Evolutionary conservation across 768 basidiomycete genomes (phyloP).

Genomic region (Suillus occidentalis): DNA sequence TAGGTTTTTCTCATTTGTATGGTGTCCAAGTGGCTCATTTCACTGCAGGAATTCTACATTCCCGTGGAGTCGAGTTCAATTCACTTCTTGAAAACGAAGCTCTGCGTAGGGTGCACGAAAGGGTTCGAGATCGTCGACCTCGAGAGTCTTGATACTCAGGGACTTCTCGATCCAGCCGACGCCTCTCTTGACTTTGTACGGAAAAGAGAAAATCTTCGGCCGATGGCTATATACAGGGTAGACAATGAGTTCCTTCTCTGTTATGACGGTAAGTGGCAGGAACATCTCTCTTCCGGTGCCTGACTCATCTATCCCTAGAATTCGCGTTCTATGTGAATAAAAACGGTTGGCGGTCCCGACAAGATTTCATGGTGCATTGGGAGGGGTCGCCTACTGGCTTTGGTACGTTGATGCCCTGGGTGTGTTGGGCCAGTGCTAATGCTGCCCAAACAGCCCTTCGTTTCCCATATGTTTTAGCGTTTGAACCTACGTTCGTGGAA

Average conservation of each 20-base stretch:
- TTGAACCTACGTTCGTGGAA: slow-evolving; percentile 96
- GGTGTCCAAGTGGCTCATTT: slow-evolving; percentile 4
- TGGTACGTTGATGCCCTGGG: slow-evolving; percentile 54
- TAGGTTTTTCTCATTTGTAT: slow-evolving; percentile 30
- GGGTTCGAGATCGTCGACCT: slow-evolving; percentile 99
- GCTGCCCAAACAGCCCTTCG: slow-evolving; percentile 66
- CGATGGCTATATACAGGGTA: slow-evolving; percentile 96
- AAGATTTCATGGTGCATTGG: slow-evolving; percentile 95
- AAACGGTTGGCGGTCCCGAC: slow-evolving; percentile 87
- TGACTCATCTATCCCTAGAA: slow-evolving; percentile 51
- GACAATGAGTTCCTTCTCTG: slow-evolving; percentile 96
- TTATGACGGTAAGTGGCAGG: slow-evolving; percentile 78
- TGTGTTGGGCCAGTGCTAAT: slow-evolving; percentile 7
- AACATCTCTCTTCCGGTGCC: background rate
- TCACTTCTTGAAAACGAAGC: slow-evolving; percentile 94
- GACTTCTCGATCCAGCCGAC: slow-evolving; percentile 90
- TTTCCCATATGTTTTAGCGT: slow-evolving; percentile 95
- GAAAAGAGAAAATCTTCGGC: slow-evolving; percentile 82
- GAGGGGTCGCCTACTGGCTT: slow-evolving; percentile 93
- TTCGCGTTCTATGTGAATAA: slow-evolving; percentile 99
- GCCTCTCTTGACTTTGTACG: slow-evolving; percentile 90
- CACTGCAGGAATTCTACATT: slow-evolving; percentile 90
- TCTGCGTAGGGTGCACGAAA: slow-evolving; percentile 95
- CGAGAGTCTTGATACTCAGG: slow-evolving; percentile 95
- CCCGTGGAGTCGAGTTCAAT: slow-evolving; percentile 96